Evolutionary conservation across 169 alveolate genomes (phyloP).

Genomic region (Plasmodium gallinaceum): DNA sequence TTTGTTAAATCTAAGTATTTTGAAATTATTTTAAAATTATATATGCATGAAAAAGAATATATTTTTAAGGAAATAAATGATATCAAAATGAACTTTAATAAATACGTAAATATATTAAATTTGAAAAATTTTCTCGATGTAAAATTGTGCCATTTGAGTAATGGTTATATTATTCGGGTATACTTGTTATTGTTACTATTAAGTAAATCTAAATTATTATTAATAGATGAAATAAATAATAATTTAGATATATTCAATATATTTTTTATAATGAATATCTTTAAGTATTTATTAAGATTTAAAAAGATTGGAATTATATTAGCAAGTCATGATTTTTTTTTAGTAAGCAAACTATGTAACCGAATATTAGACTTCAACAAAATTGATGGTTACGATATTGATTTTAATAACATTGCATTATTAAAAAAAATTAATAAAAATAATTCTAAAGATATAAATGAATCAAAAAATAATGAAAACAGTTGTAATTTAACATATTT

Average conservation of each 20-base stretch:
- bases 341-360: constrained; percentile 64
- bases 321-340: constrained; percentile 74
- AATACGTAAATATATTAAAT: constrained; percentile 79
- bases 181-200: constrained; percentile 78
- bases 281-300: constrained; percentile 53
- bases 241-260: constrained; percentile 81
- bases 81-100: constrained; percentile 57
- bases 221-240: constrained; percentile 86
- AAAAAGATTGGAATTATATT: constrained; percentile 56
- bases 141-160: constrained; percentile 79
- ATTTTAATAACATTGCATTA: constrained; percentile 27
- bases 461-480: background rate
- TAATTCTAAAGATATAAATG: background rate
- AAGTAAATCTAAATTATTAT: constrained; percentile 78
- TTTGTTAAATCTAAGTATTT: constrained; percentile 33
- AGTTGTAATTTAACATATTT: constrained; percentile 29
- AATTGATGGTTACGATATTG: constrained; percentile 53
- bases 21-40: constrained; percentile 29
- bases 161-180: constrained; percentile 84
- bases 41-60: constrained; percentile 55
- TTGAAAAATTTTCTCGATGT: constrained; percentile 73
- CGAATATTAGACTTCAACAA: constrained; percentile 61
- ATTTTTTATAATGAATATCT: constrained; percentile 67
- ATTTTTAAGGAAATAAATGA: constrained; percentile 65
- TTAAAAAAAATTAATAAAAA: constrained; percentile 33